Evolutionary conservation across 768 basidiomycete genomes (phyloP), one percentile per base, ranked within the genome.

Genomic region (Tulasnella sp.): DNA sequence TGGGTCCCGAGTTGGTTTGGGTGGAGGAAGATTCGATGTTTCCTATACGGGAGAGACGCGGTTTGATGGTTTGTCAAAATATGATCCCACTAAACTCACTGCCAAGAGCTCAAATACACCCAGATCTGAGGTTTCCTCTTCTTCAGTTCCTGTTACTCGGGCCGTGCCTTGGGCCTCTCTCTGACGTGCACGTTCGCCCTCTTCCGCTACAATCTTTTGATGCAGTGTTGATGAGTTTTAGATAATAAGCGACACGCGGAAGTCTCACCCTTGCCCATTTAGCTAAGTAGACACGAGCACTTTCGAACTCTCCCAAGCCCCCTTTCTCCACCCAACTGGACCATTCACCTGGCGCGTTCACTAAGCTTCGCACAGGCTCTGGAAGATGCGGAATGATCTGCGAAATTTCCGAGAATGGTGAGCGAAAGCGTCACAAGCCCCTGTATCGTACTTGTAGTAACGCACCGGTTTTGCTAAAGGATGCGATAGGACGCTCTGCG

Each of bases 271-370:
- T 78, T 3, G 96, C 96, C 96, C 96, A 99, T 30, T 90, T 78
- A 9, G 96, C 96, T 8, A 99, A 80, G 70, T 98, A 98, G 5
- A 98, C 89, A 3, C 94, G 78, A 0, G 96, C 96, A 61, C 88
- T 88, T 72, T 98, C 96, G 69, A 95, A 98, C 69, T 96, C 93
- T 4, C 91, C 92, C 2, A 96, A 88, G 0, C 92, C 88, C 32
- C 89, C 85, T 68, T 88, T 88, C 70, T 93, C 90, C 0, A 90
- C 88, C 89, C 89, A 91, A 64, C 88, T 88, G 3, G 88, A 84
- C 73, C 84, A 83, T 69, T 95, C 94, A 17, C 93, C 93, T 53
- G 84, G 85, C 0, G 83, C 94, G 67, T 84, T 88, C 1, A 96
- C 92, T 49, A 97, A 78, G 60, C 86, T 91, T 64, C 80, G 81